Percentiles rank a stretch among this genome's conserved stretches.
Conservation (phyloP, 2,329 filamentous ascomycete genomes). For the Xylariaceae sp. region DNA sequence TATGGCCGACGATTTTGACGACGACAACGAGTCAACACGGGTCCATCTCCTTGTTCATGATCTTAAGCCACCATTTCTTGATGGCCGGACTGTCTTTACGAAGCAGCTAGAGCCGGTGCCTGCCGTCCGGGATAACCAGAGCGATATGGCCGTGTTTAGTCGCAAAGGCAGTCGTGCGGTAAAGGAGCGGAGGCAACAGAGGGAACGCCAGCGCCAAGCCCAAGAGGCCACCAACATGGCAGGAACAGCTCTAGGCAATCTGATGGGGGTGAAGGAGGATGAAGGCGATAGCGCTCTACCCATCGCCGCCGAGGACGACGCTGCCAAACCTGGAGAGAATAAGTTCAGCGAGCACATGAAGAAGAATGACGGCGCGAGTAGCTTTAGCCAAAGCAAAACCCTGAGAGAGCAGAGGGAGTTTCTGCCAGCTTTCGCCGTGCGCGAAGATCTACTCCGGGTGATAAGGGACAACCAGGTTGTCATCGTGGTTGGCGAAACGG, state of each 20-base stretch:
- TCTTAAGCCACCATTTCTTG: constrained; percentile 85
- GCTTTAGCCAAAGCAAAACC: constrained; percentile 88
- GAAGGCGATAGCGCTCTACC: constrained; percentile 85
- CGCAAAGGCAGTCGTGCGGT: constrained; percentile 92
- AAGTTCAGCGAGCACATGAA: constrained; percentile 92
- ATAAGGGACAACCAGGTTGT: constrained; percentile 96
- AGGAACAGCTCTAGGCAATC: constrained; percentile 84
- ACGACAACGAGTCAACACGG: constrained; percentile 83
- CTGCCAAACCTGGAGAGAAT: constrained; percentile 52
- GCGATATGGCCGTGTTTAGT: constrained; percentile 98
- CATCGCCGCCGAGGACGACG: constrained; percentile 62
- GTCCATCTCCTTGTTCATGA: constrained; percentile 92
- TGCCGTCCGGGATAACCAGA: constrained; percentile 86
- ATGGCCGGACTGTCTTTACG: constrained; percentile 92
- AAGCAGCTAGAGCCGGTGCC: constrained; percentile 94
- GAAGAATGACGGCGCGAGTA: constrained; percentile 76
- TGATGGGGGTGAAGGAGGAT: constrained; percentile 92
- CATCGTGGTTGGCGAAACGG: constrained; percentile 94
- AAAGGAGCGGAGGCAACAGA: constrained; percentile 81
- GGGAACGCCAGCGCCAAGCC: constrained; percentile 87
- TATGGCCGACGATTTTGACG: constrained; percentile 72
- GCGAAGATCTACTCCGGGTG: constrained; percentile 84
- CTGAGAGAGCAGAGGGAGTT: constrained; percentile 87
- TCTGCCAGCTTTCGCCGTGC: constrained; percentile 89
- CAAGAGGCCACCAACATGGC: constrained; percentile 91